Conservation (phyloP, 305 asterid genomes). For the Fraxinus velutina region DNA sequence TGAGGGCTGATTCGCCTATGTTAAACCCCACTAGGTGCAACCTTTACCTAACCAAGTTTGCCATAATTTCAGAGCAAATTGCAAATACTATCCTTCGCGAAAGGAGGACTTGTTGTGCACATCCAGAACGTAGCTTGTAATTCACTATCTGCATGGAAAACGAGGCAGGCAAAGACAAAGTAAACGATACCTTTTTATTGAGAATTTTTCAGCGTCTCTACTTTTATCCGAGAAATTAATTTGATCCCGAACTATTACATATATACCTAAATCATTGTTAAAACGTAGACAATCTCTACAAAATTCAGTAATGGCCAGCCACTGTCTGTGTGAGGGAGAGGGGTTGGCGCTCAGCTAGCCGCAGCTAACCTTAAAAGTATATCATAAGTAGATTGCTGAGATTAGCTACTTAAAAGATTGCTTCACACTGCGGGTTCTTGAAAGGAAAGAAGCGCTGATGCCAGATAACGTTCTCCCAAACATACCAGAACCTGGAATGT, state of each 20-base stretch:
- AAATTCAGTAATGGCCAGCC: slow-evolving; percentile 31
- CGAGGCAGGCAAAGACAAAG: neutral
- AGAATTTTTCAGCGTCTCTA: neutral
- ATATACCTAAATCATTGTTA: slow-evolving; percentile 5
- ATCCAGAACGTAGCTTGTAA: neutral
- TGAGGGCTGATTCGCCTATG: neutral
- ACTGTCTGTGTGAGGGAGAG: neutral
- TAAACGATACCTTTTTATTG: neutral
- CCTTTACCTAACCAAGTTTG: neutral
- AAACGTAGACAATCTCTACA: slow-evolving; percentile 27
- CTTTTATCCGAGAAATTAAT: neutral
- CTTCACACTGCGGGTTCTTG: slow-evolving; percentile 53
- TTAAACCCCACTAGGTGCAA: neutral
- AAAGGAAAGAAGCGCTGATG: slow-evolving; percentile 36
- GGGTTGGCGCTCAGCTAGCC: neutral
- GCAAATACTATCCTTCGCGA: neutral
- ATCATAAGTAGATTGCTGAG: neutral
- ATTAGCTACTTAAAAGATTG: slow-evolving; percentile 48
- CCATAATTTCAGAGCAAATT: neutral
- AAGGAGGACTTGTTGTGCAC: neutral
- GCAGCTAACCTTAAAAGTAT: neutral
- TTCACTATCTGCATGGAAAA: neutral
- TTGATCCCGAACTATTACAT: neutral
- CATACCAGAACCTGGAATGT: slow-evolving; percentile 35
- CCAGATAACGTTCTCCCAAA: slow-evolving; percentile 42